These are phyloP conservation scores for Brasenia schreberi DNA, from an alignment of 164 flowering plant species.

Conservation along the genomic window DNA sequence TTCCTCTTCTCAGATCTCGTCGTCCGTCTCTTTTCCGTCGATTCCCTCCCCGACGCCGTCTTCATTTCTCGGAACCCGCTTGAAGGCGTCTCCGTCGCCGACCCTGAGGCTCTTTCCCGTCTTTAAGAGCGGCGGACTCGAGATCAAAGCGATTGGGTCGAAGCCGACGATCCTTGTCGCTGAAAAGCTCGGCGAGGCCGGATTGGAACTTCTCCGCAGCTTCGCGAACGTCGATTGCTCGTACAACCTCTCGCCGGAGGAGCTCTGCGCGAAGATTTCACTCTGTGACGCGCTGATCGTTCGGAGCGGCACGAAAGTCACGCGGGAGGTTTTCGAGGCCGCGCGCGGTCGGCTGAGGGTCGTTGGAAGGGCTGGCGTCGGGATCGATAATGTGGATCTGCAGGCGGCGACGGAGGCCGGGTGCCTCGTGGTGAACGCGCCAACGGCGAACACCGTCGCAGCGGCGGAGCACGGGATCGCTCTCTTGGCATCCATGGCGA, in stretches of 20 bases:
- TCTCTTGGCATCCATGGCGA: conserved; percentile 63
- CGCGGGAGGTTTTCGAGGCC: conserved; percentile 67
- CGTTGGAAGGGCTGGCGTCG: conserved; percentile 94
- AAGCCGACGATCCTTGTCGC: conserved; percentile 68
- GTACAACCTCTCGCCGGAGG: conserved; percentile 49
- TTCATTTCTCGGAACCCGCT: conserved; percentile 3
- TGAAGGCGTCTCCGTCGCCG: background rate
- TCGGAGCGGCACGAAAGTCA: conserved; percentile 88
- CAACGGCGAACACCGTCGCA: conserved; percentile 88
- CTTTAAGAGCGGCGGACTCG: background rate
- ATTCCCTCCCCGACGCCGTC: conserved; percentile 1
- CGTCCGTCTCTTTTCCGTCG: conserved; percentile 2
- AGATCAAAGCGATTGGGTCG: conserved; percentile 3
- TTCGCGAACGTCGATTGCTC: conserved; percentile 61
- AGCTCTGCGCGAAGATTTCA: conserved; percentile 51
- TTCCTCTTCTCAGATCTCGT: conserved; percentile 5
- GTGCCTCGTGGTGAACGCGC: conserved; percentile 87
- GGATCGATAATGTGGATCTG: conserved; percentile 94
- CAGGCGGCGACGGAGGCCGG: conserved; percentile 89
- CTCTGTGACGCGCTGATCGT: conserved; percentile 74
- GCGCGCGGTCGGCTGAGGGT: conserved; percentile 68
- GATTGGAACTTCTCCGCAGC: conserved; percentile 38
- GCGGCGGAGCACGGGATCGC: conserved; percentile 98
- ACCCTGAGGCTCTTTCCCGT: background rate
- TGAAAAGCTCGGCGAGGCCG: conserved; percentile 85